Base-by-base conservation (phyloP, 331 rosid species). In the Erythrophleum ivorense region DNA sequence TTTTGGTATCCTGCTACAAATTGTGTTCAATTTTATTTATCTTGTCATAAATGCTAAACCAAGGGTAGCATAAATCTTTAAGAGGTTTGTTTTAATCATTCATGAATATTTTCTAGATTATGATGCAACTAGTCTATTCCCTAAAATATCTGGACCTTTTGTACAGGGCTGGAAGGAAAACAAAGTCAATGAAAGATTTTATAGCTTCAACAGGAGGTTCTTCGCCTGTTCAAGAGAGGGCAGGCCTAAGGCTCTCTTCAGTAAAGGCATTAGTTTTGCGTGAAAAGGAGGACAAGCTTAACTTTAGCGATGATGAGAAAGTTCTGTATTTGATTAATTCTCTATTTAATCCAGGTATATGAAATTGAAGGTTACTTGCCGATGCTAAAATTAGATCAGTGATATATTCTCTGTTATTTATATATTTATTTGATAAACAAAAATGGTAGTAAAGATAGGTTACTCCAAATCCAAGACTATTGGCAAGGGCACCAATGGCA, bases 201-300 rank as follows among this genome's bases (percentile, higher is more conserved):
- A 71, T 87, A 83, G 88, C 88, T 21, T 88, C 93, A 82, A 72
- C 97, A 49, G 83, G 84, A 77, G 82, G 79, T 79, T 89, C 95
- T 71, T 94, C 94, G 63, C 90, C 97, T 62, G 82, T 81, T 77
- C 89, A 84, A 86, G 99, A 93, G 83, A 94, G 89, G 86, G 76
- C 90, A 18, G 91, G 97, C 64, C 85, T 96, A 76, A 90, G 90
- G 85, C 89, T 96, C 81, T 90, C 97, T 68, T 86, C 94, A 2
- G 85, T 96, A 87, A 96, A 91, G 89, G 95, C 97, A 9, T 85
- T 96, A 85, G 88, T 96, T 78, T 82, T 94, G 73, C 94, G 91
- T 70, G 99, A 92, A 74, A 96, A 91, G 90, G 98, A 96, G 74
- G 92, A 87, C 75, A 91, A 85, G 76, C 84, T 85, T 78, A 45